Percentiles rank a stretch among this genome's conserved stretches.
Evolutionary conservation across 495 filamentous ascomycete species (phyloP).

Genomic region (Saxispiralis lemnorum): DNA sequence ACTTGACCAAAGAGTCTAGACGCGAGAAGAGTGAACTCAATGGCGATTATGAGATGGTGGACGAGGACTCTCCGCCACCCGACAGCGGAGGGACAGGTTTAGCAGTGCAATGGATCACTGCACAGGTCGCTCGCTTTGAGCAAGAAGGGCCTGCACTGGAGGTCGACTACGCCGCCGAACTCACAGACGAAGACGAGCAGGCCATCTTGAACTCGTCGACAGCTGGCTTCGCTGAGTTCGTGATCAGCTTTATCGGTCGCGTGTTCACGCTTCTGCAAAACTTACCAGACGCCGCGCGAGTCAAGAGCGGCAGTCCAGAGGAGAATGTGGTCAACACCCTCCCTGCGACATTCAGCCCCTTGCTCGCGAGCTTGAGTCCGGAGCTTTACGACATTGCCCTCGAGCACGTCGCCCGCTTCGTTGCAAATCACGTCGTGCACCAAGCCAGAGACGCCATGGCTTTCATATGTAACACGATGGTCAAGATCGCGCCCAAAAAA

Average conservation of each 20-base stretch:
- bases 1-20: slow-evolving; percentile 43
- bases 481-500: slow-evolving; percentile 87
- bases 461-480: slow-evolving; percentile 88
- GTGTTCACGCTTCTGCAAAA: slow-evolving; percentile 94
- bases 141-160: slow-evolving; percentile 64
- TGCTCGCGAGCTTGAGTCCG: slow-evolving; percentile 81
- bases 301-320: slow-evolving; percentile 80
- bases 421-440: slow-evolving; percentile 90
- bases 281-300: slow-evolving; percentile 69
- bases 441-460: slow-evolving; percentile 97
- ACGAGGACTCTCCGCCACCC: slow-evolving; percentile 31
- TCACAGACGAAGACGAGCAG: slow-evolving; percentile 74
- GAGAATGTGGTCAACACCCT: slow-evolving; percentile 95
- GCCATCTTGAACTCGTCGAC: slow-evolving; percentile 91
- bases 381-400: slow-evolving; percentile 84
- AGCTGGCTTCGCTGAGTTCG: slow-evolving; percentile 78
- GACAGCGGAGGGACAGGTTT: slow-evolving; percentile 38
- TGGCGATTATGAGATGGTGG: slow-evolving; percentile 26
- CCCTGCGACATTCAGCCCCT: slow-evolving; percentile 75
- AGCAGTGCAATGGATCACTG: slow-evolving; percentile 83
- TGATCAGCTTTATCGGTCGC: slow-evolving; percentile 73
- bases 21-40: slow-evolving; percentile 11
- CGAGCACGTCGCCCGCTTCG: slow-evolving; percentile 79
- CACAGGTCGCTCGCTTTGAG: slow-evolving; percentile 86
- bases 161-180: slow-evolving; percentile 66